Evolutionary conservation across 352 stramenopile species (phyloP).

Genomic region (Pythium folliculosum): DNA sequence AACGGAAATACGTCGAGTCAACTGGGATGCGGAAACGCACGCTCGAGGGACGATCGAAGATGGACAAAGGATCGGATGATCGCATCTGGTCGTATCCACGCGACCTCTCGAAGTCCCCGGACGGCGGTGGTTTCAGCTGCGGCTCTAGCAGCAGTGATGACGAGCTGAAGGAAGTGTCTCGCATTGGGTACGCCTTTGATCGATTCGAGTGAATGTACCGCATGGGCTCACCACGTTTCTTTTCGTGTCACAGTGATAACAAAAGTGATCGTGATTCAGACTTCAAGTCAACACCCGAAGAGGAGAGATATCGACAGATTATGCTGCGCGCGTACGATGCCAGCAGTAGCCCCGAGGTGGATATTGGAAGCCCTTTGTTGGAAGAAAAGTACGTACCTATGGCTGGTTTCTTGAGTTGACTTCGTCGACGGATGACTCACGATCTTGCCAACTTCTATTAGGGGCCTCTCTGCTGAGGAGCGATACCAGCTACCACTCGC

Average conservation of each 20-base stretch:
- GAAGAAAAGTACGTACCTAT: constrained; percentile 66
- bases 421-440: not conserved
- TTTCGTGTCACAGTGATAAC: constrained; percentile 14
- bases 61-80: constrained; percentile 33
- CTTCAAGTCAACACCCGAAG: constrained; percentile 58
- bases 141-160: constrained; percentile 77
- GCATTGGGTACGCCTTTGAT: constrained; percentile 43
- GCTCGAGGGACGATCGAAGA: constrained; percentile 51
- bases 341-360: constrained; percentile 72
- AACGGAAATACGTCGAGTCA: constrained; percentile 50
- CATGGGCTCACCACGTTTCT: not conserved
- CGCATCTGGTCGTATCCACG: constrained; percentile 37
- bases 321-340: constrained; percentile 56
- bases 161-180: constrained; percentile 70
- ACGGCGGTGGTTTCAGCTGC: constrained; percentile 32
- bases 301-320: constrained; percentile 57
- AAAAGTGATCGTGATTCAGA: constrained; percentile 47
- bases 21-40: constrained; percentile 67
- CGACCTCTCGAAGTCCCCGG: constrained; percentile 41
- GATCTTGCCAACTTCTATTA: constrained; percentile 16
- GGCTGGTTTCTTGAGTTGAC: not conserved
- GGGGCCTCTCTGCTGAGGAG: constrained; percentile 74
- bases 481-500: constrained; percentile 81
- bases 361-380: constrained; percentile 66
- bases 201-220: not conserved